Percentiles rank a stretch among this genome's conserved stretches.
phyloP scores from a whole-genome alignment of 2,329 filamentous ascomycete genomes.

The Verticillium dahliae region DNA sequence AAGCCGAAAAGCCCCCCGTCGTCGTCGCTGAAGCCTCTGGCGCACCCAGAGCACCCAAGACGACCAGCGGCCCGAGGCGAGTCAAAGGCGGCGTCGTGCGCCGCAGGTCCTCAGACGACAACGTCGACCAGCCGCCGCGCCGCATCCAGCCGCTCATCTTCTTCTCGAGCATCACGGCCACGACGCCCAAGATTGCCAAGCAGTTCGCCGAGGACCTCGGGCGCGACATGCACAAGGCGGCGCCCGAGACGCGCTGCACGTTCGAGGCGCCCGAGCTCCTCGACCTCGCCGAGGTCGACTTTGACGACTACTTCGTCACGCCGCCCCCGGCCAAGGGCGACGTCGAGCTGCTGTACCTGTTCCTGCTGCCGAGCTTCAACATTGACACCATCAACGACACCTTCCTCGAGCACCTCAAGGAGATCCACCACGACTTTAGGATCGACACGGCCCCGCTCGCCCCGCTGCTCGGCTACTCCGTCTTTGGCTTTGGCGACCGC shows the following conservation, averaged over 20 bases:
- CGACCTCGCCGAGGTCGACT: constrained; percentile 80
- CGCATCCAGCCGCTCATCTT: constrained; percentile 73
- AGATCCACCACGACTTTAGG: constrained; percentile 94
- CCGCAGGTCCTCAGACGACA: constrained; percentile 2
- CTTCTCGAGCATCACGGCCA: constrained; percentile 82
- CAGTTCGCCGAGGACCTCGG: constrained; percentile 53
- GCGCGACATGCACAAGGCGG: constrained; percentile 42
- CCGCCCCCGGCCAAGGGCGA: constrained; percentile 55
- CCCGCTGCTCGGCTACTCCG: constrained; percentile 73
- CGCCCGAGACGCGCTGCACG: constrained; percentile 22
- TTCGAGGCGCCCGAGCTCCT: constrained; percentile 57
- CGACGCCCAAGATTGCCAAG: constrained; percentile 68
- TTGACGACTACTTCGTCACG: constrained; percentile 85
- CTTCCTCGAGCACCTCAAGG: constrained; percentile 78
- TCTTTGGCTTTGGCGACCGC: constrained; percentile 88
- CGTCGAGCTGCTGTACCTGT: constrained; percentile 71
- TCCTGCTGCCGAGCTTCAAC: constrained; percentile 87
- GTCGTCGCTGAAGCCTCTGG: constrained; percentile 2
- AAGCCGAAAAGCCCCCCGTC: constrained; percentile 6
- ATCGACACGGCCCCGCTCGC: constrained; percentile 85
- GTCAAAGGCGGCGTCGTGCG: constrained; percentile 36
- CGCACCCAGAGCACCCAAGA: constrained; percentile 18
- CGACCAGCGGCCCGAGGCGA: constrained; percentile 37
- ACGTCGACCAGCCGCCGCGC: constrained; percentile 22
- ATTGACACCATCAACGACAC: constrained; percentile 88